Evolutionary conservation across 257 asterid species (phyloP), one percentile per base, ranked within the genome.

Genomic region (Ballota nigra): DNA sequence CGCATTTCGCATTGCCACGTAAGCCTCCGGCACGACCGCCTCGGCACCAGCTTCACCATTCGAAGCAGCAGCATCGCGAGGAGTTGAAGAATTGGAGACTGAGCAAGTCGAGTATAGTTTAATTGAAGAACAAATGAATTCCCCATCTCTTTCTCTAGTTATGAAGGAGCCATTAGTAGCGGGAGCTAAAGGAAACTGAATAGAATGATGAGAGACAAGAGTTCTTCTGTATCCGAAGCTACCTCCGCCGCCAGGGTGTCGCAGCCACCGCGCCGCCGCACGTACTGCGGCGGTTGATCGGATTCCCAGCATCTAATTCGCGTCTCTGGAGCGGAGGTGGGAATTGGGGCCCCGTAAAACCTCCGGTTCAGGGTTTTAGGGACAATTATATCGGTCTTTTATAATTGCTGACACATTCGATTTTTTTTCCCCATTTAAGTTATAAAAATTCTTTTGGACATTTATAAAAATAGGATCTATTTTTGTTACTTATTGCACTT

Each of bases 301-400:
- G 55, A 74, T 22, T 56, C 77, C 75, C 40, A 84, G 72, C 88
- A 84, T 84, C 31, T 19, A 6, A 19, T 51, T 41, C 10, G 70
- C 56, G 47, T 36, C 29, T 13, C 11, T 11, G 23, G 69, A 63
- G 74, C 53, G 72, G 86, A 18, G 65, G 75, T 45, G 60, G 71
- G 84, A 22, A 53, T 71, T 43, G 64, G 71, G 77, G 68, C 72
- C 74, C 47, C 66, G 60, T 63, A 73, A 75, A 79, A 72, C 78
- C 86, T 82, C 86, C 65, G 59, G 33, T 68, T 68, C 78, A 79
- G 84, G 86, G 84, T 82, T 78, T 77, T 63, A 74, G 71, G 19
- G 20, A 26, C 52, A 22, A 53, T 53, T 19, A 53, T 8, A 22
- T 16, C 65, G 65, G 65, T 59, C 22, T 28, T 59, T 59, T 31